These are phyloP conservation scores for Medicago ruthenica DNA, from an alignment of 306 rosid species.

Conservation along the genomic window DNA sequence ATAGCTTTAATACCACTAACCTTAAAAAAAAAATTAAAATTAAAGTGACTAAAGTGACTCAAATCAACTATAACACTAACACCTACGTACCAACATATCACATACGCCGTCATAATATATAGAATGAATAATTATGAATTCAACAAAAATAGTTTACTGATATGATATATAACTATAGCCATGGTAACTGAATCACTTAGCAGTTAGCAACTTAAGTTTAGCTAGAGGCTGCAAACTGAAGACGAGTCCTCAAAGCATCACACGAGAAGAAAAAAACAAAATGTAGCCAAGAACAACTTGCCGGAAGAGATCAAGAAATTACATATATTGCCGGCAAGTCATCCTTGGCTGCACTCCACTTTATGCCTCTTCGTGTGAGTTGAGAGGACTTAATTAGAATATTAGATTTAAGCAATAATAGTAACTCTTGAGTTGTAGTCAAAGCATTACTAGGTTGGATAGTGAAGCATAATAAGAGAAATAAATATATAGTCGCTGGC, in stretches of 20 bases:
- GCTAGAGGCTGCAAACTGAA: background rate
- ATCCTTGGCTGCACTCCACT: slow-evolving; percentile 60
- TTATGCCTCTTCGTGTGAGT: slow-evolving; percentile 46
- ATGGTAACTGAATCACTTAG: too few relatives aligned
- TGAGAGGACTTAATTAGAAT: slow-evolving; percentile 7
- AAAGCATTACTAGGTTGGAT: background rate
- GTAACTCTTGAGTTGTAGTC: background rate
- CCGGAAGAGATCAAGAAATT: background rate
- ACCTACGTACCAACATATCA: too few relatives aligned
- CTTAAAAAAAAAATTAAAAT: too few relatives aligned
- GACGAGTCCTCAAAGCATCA: slow-evolving; percentile 23
- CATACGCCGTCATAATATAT: too few relatives aligned
- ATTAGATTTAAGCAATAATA: background rate
- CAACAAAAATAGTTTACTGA: too few relatives aligned
- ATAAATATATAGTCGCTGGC: background rate
- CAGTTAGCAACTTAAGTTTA: too few relatives aligned
- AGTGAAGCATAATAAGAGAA: background rate
- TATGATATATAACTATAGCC: too few relatives aligned
- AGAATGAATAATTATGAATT: too few relatives aligned
- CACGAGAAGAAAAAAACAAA: slow-evolving; percentile 49
- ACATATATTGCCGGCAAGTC: slow-evolving; percentile 46
- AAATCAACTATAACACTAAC: too few relatives aligned
- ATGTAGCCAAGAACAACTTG: slow-evolving; percentile 59
- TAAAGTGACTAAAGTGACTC: too few relatives aligned
- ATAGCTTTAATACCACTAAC: too few relatives aligned